Evolutionary conservation across 768 basidiomycete genomes (phyloP), one percentile per base, ranked within the genome.

Genomic region (Sporobolomyces phaffii): DNA sequence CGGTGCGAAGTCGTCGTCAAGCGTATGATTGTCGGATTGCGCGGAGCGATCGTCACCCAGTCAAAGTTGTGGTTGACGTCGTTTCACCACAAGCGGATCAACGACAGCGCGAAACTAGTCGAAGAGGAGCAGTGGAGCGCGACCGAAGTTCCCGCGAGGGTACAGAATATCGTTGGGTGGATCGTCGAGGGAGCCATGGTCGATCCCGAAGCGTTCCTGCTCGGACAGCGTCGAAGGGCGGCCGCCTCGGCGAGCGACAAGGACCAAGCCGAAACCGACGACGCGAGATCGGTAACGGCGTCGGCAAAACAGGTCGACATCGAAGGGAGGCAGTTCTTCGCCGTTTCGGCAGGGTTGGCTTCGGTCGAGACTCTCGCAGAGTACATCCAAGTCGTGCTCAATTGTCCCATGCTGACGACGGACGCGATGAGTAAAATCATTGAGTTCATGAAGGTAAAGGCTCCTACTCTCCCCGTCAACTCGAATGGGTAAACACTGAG

Each of bases 71-170:
- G 93, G 80, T 80, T 99, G 31, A 85, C 88, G 74, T 78, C 81
- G 1, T 97, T 93, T 79, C 96, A 99, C 75, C 86, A 91, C 72
- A 78, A 82, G 15, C 83, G 88, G 56, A 83, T 98, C 48, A 84
- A 86, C 4, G 83, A 82, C 61, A 88, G 87, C 4, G 93, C 94
- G 31, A 90, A 88, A 76, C 79, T 90, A 31, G 94, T 99, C 11
- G 92, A 98, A 77, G 91, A 97, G 72, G 96, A 99, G 75, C 88
- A 87, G 65, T 98, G 96, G 96, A 85, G 81, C 64, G 88, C 88
- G 20, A 82, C 84, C 18, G 90, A 96, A 62, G 85, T 94, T 18
- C 79, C 86, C 1, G 74, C 80, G 6, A 69, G 79, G 6, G 78
- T 89, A 31, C 94, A 98, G 78, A 83, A 81, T 53, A 80, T 84